Conservation (phyloP, 768 basidiomycete species). For the Auricularia cornea region DNA sequence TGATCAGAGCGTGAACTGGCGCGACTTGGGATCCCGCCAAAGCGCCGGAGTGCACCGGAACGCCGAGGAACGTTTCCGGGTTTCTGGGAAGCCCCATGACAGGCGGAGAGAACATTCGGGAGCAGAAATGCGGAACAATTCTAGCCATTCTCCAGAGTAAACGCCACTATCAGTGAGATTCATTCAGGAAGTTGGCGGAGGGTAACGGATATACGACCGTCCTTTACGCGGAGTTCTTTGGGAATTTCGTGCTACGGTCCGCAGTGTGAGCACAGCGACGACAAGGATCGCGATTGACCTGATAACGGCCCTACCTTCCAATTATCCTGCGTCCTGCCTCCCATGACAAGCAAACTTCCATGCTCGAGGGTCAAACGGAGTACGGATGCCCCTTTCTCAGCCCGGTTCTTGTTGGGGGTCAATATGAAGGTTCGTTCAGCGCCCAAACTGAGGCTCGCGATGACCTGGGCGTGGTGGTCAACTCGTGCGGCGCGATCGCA, state of each 20-base stretch:
- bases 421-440: constrained; percentile 31
- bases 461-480: constrained; percentile 19
- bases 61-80: too few relatives aligned
- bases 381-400: constrained; percentile 8
- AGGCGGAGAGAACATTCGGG: too few relatives aligned
- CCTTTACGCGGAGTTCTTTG: constrained; percentile 25
- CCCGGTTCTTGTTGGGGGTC: constrained; percentile 17
- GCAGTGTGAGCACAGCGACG: not conserved
- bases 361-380: constrained; percentile 24
- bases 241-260: constrained; percentile 28
- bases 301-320: too few relatives aligned
- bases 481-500: not conserved
- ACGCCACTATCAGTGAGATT: too few relatives aligned
- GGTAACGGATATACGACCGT: constrained; percentile 31
- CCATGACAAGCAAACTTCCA: constrained; percentile 35
- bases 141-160: too few relatives aligned
- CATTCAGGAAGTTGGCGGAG: constrained; percentile 31
- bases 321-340: constrained; percentile 30
- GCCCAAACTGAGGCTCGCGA: constrained; percentile 32
- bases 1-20: too few relatives aligned
- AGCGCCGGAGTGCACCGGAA: too few relatives aligned
- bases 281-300: too few relatives aligned
- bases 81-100: too few relatives aligned
- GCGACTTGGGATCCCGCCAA: too few relatives aligned
- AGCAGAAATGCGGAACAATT: too few relatives aligned